Conservation (phyloP, 371 early-diverging fungal species). For the Rhizopus arrhizus region DNA sequence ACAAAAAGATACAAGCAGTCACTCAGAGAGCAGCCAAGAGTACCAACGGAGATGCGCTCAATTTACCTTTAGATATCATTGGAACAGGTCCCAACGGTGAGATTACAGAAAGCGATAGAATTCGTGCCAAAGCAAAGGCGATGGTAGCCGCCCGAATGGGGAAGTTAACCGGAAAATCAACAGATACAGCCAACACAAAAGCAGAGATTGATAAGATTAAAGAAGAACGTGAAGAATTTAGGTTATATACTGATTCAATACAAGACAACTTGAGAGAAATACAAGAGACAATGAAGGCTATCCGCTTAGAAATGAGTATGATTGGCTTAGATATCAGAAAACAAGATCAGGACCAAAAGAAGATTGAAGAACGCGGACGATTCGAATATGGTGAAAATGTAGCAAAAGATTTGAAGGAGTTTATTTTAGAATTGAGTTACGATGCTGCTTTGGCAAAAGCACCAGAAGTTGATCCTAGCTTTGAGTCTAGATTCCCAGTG, state of each 20-base stretch:
- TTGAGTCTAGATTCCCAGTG: slow-evolving; percentile 51
- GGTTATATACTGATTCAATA: slow-evolving; percentile 44
- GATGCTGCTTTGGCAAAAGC: slow-evolving; percentile 45
- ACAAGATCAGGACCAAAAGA: slow-evolving; percentile 47
- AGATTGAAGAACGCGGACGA: slow-evolving; percentile 44
- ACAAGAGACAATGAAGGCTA: slow-evolving; percentile 41
- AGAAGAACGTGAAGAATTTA: slow-evolving; percentile 56
- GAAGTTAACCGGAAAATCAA: slow-evolving; percentile 50
- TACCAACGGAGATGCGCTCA: slow-evolving; percentile 4
- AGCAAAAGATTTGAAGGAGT: slow-evolving; percentile 44
- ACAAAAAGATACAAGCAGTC: slow-evolving; percentile 53
- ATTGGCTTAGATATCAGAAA: slow-evolving; percentile 51
- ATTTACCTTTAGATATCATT: slow-evolving; percentile 38
- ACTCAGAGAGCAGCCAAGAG: slow-evolving; percentile 31
- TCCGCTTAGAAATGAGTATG: slow-evolving; percentile 50
- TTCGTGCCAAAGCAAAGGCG: slow-evolving; percentile 64
- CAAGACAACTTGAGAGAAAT: slow-evolving; percentile 39
- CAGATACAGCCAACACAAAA: slow-evolving; percentile 18
- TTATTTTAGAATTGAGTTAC: slow-evolving; percentile 39
- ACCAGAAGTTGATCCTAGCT: slow-evolving; percentile 54
- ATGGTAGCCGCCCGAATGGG: slow-evolving; percentile 66
- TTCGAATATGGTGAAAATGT: slow-evolving; percentile 49
- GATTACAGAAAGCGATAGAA: slow-evolving; percentile 61
- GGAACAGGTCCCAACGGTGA: slow-evolving; percentile 66
- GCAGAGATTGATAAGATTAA: slow-evolving; percentile 54